Evolutionary conservation across 1,284 basidiomycete species (phyloP), one percentile per base, ranked within the genome.

Genomic region (Marasmius oreades): DNA sequence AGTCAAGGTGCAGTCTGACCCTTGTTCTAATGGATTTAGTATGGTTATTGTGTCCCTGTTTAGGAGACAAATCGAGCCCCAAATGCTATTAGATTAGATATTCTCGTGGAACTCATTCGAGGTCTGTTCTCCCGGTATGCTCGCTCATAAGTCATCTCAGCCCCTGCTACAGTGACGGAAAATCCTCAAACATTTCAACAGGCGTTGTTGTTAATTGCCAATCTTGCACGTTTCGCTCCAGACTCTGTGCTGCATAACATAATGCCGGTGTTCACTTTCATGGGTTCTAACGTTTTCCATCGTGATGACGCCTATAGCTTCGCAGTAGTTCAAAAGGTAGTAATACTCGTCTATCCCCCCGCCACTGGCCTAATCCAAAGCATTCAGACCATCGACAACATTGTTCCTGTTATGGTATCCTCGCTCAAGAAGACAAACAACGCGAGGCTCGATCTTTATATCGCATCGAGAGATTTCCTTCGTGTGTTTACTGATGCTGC

Each of bases 181-280:
- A 98, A 97, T 68, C 95, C 95, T 1, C 93, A 98, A 68, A 96
- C 93, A 0, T 95, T 95, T 73, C 88, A 98, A 63, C 92, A 96
- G 68, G 93, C 95, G 0, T 77, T 99, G 2, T 77, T 98, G n/a
- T 79, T 98, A 26, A 88, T 98, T 70, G 88, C 94, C 2, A 88
- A 81, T 60, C 75, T 99, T 52, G 92, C 94, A 1, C 82, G 86
- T 31, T 77, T 98, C 45, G 87, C 90, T 0, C 95, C 95, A 0
- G 93, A 96, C 58, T 89, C 92, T 7, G 93, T 97, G 14, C 78
- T 98, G 28, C 93, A 93, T 69, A 95, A 97, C 65, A 84, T 98
- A 59, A 98, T 99, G 94, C 95, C 97, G 5, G 90, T 99, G 56
- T 98, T 99, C 75, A 98, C 96, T 0, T 99, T 98, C 75, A 98